Percentiles rank a stretch among this genome's conserved stretches.
Evolutionary conservation across 768 basidiomycete species (phyloP).

Genomic region (Tulasnella sp.): DNA sequence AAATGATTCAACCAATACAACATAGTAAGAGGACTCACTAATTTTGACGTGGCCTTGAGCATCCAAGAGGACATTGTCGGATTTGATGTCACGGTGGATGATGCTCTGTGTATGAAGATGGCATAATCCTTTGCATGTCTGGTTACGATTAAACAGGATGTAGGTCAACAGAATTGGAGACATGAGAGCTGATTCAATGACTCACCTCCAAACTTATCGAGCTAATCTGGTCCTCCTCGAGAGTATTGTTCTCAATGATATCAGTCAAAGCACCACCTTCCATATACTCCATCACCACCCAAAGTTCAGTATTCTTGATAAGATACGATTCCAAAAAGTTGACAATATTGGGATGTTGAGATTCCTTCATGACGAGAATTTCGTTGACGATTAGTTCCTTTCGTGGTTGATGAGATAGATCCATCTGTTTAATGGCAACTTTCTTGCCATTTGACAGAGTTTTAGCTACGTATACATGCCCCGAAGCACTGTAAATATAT

Average conservation of each 20-base stretch:
- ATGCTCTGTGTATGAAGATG: slow-evolving; percentile 90
- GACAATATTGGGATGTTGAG: slow-evolving; percentile 93
- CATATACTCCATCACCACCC: slow-evolving; percentile 99
- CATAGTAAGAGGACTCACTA: slow-evolving; percentile 44
- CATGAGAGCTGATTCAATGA: slow-evolving; percentile 4
- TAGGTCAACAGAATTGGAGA: not conserved
- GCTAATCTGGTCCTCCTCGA: slow-evolving; percentile 91
- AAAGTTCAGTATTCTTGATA: slow-evolving; percentile 75
- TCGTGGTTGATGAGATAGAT: slow-evolving; percentile 82
- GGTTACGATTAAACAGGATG: not conserved
- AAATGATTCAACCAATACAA: not conserved
- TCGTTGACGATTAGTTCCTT: slow-evolving; percentile 98
- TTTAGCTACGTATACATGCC: slow-evolving; percentile 96
- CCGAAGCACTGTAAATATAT: slow-evolving; percentile 58
- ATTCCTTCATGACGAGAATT: slow-evolving; percentile 98
- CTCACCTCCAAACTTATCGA: slow-evolving; percentile 83
- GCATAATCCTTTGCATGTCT: slow-evolving; percentile 92
- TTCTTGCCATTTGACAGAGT: slow-evolving; percentile 69
- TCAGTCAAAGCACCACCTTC: slow-evolving; percentile 95
- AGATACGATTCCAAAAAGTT: slow-evolving; percentile 89
- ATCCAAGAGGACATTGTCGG: slow-evolving; percentile 89
- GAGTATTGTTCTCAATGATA: slow-evolving; percentile 90
- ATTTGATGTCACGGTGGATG: slow-evolving; percentile 96
- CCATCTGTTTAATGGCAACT: slow-evolving; percentile 98
- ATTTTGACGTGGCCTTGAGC: slow-evolving; percentile 91